Evolutionary conservation across 192 early-diverging fungal genomes (phyloP).

Genomic region (Dissophora ornata): DNA sequence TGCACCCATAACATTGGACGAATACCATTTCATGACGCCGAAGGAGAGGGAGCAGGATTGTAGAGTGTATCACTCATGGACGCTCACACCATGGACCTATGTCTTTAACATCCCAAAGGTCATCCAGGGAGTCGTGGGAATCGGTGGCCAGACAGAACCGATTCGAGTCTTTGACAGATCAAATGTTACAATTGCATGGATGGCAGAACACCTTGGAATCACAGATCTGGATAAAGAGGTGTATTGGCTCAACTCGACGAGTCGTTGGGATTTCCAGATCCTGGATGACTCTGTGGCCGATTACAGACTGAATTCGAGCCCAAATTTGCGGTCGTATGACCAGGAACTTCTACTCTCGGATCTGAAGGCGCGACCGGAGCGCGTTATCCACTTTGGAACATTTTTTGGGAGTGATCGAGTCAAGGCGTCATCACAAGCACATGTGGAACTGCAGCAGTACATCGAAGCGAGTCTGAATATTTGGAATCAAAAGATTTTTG

Average conservation of each 20-base stretch:
- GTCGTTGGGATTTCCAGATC: slow-evolving; percentile 11
- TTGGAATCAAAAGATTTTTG: too few relatives aligned
- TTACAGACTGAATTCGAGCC: neutral
- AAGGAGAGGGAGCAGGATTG: neutral
- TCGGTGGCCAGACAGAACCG: neutral
- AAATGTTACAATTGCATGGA: slow-evolving; percentile 12
- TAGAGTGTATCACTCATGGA: slow-evolving; percentile 10
- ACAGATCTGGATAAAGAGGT: slow-evolving; percentile 11
- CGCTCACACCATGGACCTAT: slow-evolving; percentile 13
- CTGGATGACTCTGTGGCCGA: slow-evolving; percentile 18
- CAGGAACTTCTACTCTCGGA: slow-evolving; percentile 5
- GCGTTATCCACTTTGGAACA: too few relatives aligned
- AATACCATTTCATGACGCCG: neutral
- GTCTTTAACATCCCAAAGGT: slow-evolving; percentile 5
- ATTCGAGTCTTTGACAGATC: slow-evolving; percentile 24
- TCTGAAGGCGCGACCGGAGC: neutral
- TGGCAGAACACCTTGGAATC: slow-evolving; percentile 1
- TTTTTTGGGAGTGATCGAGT: too few relatives aligned
- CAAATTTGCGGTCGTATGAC: neutral
- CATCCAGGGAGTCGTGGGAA: neutral
- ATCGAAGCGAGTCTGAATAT: too few relatives aligned
- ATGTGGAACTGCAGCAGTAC: too few relatives aligned
- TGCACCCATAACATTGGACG: too few relatives aligned
- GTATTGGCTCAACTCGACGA: slow-evolving; percentile 6
- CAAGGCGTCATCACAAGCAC: too few relatives aligned